phyloP scores from a whole-genome alignment of 176 grass and related monocot genomes.

The Juncus effusus region DNA sequence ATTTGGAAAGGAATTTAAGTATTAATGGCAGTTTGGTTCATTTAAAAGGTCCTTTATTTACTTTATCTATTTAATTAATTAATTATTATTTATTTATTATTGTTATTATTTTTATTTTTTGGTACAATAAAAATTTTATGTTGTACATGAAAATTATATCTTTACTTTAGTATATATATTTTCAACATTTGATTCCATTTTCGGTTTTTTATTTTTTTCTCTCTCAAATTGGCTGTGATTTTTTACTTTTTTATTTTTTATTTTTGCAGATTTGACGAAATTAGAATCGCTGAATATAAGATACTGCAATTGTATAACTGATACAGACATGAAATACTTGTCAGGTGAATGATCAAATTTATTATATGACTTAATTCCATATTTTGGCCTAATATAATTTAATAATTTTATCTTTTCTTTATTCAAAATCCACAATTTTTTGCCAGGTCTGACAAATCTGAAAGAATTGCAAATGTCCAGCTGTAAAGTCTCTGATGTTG shows the following conservation, averaged over 20 bases:
- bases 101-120: no score
- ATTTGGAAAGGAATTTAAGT: constrained; percentile 72
- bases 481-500: constrained; percentile 78
- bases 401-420: constrained; percentile 23
- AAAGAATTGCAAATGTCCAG: constrained; percentile 71
- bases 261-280: constrained; percentile 67
- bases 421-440: constrained; percentile 1
- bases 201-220: background rate
- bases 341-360: constrained; percentile 55
- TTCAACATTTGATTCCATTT: no score
- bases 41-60: constrained; percentile 66
- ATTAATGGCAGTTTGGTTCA: constrained; percentile 84
- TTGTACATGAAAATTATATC: background rate
- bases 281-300: constrained; percentile 84
- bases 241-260: constrained; percentile 32
- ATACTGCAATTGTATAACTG: constrained; percentile 88
- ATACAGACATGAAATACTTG: constrained; percentile 80
- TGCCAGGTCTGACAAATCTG: constrained; percentile 71
- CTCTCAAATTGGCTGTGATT: background rate
- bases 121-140: no score
- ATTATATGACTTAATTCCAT: constrained; percentile 16
- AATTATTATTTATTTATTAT: no score
- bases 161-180: constrained; percentile 8
- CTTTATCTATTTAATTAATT: no score
- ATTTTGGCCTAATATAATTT: background rate